Evolutionary conservation across 1,284 basidiomycete genomes (phyloP), one percentile per base, ranked within the genome.

Genomic region (Ustilago curta): DNA sequence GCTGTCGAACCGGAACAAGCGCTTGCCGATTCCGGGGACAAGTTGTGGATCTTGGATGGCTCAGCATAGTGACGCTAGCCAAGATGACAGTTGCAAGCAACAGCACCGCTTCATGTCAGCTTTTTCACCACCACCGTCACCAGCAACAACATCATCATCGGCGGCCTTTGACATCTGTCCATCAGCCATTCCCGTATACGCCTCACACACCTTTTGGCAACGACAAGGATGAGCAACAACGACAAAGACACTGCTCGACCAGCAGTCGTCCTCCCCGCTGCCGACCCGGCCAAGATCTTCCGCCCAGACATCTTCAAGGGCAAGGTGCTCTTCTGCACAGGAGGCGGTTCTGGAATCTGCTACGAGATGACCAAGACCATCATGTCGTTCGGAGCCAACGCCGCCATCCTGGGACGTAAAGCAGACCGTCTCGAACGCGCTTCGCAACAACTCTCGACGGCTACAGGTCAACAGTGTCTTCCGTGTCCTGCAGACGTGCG

Each of bases 301-400:
- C 90, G 90, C 77, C 83, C 87, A 4, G 91, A 93, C 79, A 88
- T 97, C 42, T 97, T 97, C 89, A 90, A 91, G 76, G 94, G 93
- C 78, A 97, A 95, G 85, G 94, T 97, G 14, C 88, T 96, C 19
- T 96, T 98, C 87, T 94, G 92, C 85, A 97, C 94, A 0, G 81
- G 84, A 31, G 84, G 84, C 21, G 85, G 83, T 1, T 80, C 79
- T 1, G 95, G 95, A 12, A 98, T 99, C 86, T 95, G 95, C 86
- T 91, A 92, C 78, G 90, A 87, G 54, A 95, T 97, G 91, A 92
- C 91, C 40, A 68, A 76, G 51, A 58, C 70, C 52, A 64, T 80
- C 90, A 94, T 98, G 93, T 87, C 88, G 27, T 93, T 94, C 84
- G 94, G 94, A 18, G 92, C 91, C 23, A 88, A 90, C 80, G 91